Evolutionary conservation across 2,329 filamentous ascomycete species (phyloP), one percentile per base, ranked within the genome.

Genomic region (Curvularia verruculosa): DNA sequence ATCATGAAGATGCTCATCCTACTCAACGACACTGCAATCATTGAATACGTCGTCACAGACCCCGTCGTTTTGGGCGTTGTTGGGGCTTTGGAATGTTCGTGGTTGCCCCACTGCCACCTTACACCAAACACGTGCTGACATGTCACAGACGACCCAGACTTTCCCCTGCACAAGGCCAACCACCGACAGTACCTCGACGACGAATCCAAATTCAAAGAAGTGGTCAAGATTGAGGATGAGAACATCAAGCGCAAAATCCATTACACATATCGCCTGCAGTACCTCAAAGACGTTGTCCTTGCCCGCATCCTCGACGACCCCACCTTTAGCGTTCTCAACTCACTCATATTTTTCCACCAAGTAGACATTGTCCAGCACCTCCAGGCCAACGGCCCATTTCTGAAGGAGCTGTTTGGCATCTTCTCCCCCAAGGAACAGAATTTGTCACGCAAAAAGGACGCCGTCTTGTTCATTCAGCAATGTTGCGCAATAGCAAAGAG

Each of bases 321-420:
- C 48, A 99, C 95, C 19, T 99, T 98, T 76, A 96, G 92, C 23
- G 93, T 98, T 24, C 87, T 99, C 63, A 99, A 98, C 78, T 96
- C 92, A 49, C 85, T 98, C 67, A 99, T 99, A 66, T 99, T 97
- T 81, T 99, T 96, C 83, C 95, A 98, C 79, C 95, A 99, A 79
- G 93, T 98, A 68, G 95, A 98, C 72, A 97, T 99, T 72, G 89
- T 99, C 48, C 91, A 94, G 71, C 91, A 98, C 77, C 83, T 99
- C n/a, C 93, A 97, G 76, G 84, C 83, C 24, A 96, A 96, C 68
- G 81, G 81, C 0, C 78, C 79, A 1, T 97, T 96, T 70, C 80
- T 98, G 26, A 88, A 87, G 64, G 91, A 97, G 60, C 83, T 98
- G 3, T 99, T 98, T 74, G 84, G 85, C 52, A 92, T 98, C 60